These are phyloP conservation scores for Saccharomyces hybrid DNA, from an alignment of 1,139 yeast genomes.

Conservation along the genomic window DNA sequence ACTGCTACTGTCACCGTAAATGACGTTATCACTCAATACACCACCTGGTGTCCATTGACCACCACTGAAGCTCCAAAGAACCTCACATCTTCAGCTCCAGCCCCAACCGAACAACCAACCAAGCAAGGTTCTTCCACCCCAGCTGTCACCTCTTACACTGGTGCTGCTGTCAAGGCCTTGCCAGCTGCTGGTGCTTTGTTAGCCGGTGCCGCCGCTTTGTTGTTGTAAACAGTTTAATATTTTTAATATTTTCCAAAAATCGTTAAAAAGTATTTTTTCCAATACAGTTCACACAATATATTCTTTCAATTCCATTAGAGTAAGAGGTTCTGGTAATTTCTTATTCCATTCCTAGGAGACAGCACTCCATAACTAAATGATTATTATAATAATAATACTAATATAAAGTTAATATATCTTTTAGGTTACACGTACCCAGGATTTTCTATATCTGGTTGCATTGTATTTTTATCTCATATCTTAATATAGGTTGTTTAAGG, in stretches of 20 bases:
- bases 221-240: constrained; percentile 24
- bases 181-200: constrained; percentile 35
- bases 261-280: background rate
- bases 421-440: background rate
- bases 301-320: background rate
- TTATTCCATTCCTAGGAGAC: background rate
- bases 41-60: constrained; percentile 32
- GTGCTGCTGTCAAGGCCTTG: constrained; percentile 32
- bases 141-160: constrained; percentile 22
- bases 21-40: constrained; percentile 30
- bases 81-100: constrained; percentile 5
- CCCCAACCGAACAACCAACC: constrained; percentile 4
- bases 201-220: constrained; percentile 35
- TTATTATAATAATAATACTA: background rate
- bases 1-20: constrained; percentile 31
- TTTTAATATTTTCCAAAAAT: background rate
- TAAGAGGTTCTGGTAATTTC: background rate
- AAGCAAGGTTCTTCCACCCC: constrained; percentile 5
- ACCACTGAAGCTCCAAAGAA: constrained; percentile 12
- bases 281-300: background rate
- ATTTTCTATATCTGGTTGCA: background rate
- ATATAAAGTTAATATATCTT: background rate
- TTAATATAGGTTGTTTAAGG: constrained; percentile 10
- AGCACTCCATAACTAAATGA: background rate
- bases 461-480: background rate